Base-by-base conservation (phyloP, 768 basidiomycete genomes). In the Suillus spraguei region DNA sequence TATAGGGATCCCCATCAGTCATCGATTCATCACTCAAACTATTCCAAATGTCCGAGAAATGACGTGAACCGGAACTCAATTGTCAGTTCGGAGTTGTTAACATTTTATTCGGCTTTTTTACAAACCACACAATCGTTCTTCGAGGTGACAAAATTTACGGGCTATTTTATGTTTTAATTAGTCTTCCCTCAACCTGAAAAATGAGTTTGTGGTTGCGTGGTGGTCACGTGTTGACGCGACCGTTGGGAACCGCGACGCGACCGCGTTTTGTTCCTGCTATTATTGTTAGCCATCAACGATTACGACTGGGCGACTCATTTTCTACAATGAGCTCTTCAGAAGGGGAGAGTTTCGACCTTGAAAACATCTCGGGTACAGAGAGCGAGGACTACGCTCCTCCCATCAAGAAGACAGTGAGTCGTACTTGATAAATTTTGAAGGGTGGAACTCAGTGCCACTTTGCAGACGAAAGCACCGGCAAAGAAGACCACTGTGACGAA, bases 271-370 rank as follows among this genome's bases (percentile, higher is more conserved):
- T 35, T 35, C 32, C 52, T 53, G 16, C 14, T 47, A 28, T 17
- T 50, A 32, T 33, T 9, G 24, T 28, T 49, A 28, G 49, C 47
- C 65, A 61, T 55, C 65, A 39, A 46, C 59, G 20, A 58, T 16
- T 50, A 16, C 28, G 52, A 13, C 33, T 11, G 33, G 11, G 20
- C 20, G 52, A 35, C 6, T 53, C 24, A 28, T 63, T 5, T 64
- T 59, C 56, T 59, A 72, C 66, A 61, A 92, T 92, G 91, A 90
- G 87, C 76, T 89, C 88, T 61, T 89, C 89, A 13, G 90, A 89
- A 71, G 83, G 75, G 59, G 91, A 93, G 76, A 85, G 82, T 67
- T 92, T 88, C 59, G 85, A 87, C 66, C 68, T 90, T 56, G 82
- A 86, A 65, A 74, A 83, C 67, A 67, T 85, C 32, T 88, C 87